Conservation (phyloP, 2,329 filamentous ascomycete genomes). For the Bipolaris bicolor region DNA sequence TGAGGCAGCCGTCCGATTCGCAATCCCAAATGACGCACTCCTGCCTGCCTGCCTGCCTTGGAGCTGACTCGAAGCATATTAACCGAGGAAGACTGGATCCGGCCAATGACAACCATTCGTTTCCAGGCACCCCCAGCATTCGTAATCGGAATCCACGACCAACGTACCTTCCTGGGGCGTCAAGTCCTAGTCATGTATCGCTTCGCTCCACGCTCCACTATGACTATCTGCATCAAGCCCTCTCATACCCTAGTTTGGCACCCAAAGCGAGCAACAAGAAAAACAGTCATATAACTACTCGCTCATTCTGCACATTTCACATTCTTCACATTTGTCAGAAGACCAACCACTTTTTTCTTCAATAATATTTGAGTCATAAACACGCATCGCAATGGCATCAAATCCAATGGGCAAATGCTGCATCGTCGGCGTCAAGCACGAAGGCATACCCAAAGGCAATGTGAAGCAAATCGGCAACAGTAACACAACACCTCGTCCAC, state of each 20-base stretch:
- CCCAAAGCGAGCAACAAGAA: background rate
- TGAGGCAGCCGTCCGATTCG: background rate
- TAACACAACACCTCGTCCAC: conserved; percentile 23
- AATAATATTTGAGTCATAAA: background rate
- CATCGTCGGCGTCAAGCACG: conserved; percentile 58
- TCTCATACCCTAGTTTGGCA: background rate
- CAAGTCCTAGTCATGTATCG: background rate
- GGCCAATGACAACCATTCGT: too few relatives aligned
- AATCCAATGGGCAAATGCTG: conserved; percentile 58
- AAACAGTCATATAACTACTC: background rate
- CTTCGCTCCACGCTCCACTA: background rate
- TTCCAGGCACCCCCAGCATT: background rate
- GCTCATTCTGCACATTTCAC: background rate
- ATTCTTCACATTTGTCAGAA: too few relatives aligned
- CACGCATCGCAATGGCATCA: conserved; percentile 55
- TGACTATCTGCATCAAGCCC: background rate
- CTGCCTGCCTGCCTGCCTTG: background rate
- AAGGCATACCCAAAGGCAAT: conserved; percentile 57
- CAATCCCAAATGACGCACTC: background rate
- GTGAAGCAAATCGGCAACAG: conserved; percentile 55
- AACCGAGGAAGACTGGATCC: too few relatives aligned
- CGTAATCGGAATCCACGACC: background rate
- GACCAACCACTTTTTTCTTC: too few relatives aligned
- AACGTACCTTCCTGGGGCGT: background rate
- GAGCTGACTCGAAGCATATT: too few relatives aligned